phyloP scores from a whole-genome alignment of 768 basidiomycete genomes.

The Suillus luteus region DNA sequence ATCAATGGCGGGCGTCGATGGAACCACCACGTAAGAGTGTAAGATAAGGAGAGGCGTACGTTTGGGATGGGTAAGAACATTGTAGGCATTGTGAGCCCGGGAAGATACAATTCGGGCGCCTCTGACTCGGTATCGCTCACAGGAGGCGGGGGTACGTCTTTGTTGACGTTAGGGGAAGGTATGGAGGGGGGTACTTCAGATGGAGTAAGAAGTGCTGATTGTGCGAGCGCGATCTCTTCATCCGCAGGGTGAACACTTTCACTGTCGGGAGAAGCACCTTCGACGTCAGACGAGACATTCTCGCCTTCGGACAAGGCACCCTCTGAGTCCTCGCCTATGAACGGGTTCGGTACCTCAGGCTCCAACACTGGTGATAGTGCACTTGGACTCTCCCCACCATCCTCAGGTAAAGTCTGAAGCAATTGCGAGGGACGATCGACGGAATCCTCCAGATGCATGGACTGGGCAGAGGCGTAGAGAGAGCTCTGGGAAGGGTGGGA shows the following conservation, averaged over 20 bases:
- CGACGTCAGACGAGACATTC: constrained; percentile 24
- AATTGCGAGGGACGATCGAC: constrained; percentile 2
- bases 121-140: constrained; percentile 48
- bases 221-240: constrained; percentile 46
- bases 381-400: constrained; percentile 15
- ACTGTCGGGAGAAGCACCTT: constrained; percentile 23
- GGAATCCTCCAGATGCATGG: constrained; percentile 3
- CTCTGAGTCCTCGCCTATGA: constrained; percentile 60
- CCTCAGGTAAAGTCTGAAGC: constrained; percentile 10
- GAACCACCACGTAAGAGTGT: constrained; percentile 64
- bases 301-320: constrained; percentile 39
- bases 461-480: constrained; percentile 8
- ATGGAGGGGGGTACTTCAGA: constrained; percentile 21
- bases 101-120: constrained; percentile 61
- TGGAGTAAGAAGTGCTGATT: constrained; percentile 25
- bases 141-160: constrained; percentile 52
- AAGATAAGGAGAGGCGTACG: constrained; percentile 60
- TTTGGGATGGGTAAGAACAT: constrained; percentile 91
- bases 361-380: constrained; percentile 36
- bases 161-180: constrained; percentile 46
- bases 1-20: constrained; percentile 37
- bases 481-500: constrained; percentile 3
- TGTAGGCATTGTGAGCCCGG: constrained; percentile 67
- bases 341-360: constrained; percentile 59
- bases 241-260: constrained; percentile 19